Percentiles rank a stretch among this genome's conserved stretches.
Evolutionary conservation across 2,329 filamentous ascomycete genomes (phyloP).

Genomic region (Alternaria alternata): DNA sequence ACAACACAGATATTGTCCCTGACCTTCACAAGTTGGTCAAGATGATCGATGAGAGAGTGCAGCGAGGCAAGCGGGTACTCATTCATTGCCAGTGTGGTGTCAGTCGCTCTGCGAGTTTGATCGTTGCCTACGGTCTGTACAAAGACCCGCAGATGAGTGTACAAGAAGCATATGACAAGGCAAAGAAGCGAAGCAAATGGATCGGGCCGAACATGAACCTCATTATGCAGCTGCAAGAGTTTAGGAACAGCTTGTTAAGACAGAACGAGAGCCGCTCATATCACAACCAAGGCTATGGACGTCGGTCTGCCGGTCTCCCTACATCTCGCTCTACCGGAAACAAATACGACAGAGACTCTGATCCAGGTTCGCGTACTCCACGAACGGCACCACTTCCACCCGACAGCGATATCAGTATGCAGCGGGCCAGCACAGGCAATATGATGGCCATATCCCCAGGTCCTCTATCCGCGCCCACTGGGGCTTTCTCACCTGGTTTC

Average conservation of each 20-base stretch:
- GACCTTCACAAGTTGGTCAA: conserved; percentile 80
- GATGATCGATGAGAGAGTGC: conserved; percentile 75
- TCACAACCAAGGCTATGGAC: conserved; percentile 44
- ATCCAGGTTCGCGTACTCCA: conserved; percentile 46
- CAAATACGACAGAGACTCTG: conserved; percentile 43
- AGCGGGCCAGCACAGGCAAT: conserved; percentile 56
- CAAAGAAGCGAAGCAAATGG: conserved; percentile 83
- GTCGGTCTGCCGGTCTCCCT: conserved; percentile 44
- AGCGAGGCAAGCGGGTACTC: conserved; percentile 78
- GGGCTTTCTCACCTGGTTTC: conserved; percentile 47
- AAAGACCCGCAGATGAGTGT: conserved; percentile 78
- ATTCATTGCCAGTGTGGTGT: conserved; percentile 88
- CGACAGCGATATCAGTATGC: conserved; percentile 58
- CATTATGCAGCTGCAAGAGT: conserved; percentile 88
- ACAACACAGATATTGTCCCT: conserved; percentile 84
- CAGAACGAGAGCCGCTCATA: conserved; percentile 44
- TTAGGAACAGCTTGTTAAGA: conserved; percentile 61
- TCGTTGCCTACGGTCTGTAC: conserved; percentile 85
- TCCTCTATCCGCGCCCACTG: conserved; percentile 51
- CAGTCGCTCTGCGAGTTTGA: conserved; percentile 83
- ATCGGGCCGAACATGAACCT: conserved; percentile 92
- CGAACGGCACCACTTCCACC: conserved; percentile 51
- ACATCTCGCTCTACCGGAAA: conserved; percentile 33
- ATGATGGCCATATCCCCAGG: conserved; percentile 54
- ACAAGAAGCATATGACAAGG: conserved; percentile 82